Conservation (phyloP, 2,329 filamentous ascomycete species). For the Trichoderma gracile region DNA sequence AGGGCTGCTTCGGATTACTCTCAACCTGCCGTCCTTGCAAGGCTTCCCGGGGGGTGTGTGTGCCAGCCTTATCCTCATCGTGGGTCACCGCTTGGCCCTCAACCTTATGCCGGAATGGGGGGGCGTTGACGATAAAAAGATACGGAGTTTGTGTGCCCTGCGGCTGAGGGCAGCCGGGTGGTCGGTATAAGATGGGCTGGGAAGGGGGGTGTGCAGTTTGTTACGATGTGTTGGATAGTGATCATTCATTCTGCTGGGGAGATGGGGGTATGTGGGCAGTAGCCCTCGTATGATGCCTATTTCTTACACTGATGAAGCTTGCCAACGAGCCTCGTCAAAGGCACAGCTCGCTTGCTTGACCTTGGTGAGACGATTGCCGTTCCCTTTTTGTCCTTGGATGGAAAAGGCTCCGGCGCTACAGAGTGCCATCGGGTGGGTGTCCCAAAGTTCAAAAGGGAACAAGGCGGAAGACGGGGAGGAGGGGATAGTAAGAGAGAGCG, state of each 20-base stretch:
- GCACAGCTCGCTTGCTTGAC: neutral
- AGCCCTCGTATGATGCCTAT: neutral
- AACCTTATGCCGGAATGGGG: neutral
- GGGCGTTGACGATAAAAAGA: neutral
- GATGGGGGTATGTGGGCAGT: neutral
- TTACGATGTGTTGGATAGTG: too few species aligned
- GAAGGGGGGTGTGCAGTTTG: neutral
- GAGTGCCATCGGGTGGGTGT: too few species aligned
- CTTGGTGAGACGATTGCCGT: too few species aligned
- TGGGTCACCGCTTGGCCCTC: constrained; percentile 4
- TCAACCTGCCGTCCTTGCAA: neutral
- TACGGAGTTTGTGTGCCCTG: constrained; percentile 1
- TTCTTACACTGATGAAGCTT: neutral
- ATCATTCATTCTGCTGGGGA: neutral
- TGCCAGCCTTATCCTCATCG: constrained; percentile 18
- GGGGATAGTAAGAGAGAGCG: neutral
- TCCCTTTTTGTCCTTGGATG: too few species aligned
- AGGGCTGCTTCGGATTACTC: constrained; percentile 10
- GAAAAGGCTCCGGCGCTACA: neutral
- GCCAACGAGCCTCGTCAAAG: neutral
- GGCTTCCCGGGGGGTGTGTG: constrained; percentile 4
- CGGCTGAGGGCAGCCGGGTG: constrained; percentile 16
- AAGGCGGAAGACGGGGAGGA: neutral
- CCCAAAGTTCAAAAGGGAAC: neutral
- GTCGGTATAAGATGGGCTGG: constrained; percentile 3